Evolutionary conservation across 129 eudicot species (phyloP), one percentile per base, ranked within the genome.

Genomic region (Cynara cardunculus): DNA sequence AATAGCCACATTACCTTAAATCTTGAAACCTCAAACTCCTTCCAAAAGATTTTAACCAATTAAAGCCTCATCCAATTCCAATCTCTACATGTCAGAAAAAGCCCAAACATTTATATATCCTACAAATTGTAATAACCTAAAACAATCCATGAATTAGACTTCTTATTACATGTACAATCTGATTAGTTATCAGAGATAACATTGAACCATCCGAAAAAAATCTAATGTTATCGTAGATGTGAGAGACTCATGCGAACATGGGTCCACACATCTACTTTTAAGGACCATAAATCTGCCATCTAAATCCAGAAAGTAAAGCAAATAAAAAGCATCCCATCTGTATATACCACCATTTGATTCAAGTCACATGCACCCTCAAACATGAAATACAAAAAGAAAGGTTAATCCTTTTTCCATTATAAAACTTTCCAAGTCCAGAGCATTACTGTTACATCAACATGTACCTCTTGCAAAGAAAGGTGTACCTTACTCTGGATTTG

Each of bases 251-350:
- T 76, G 16, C 5, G 25, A 30, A 76, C 31, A 76, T 31, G 71
- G 59, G 61, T 78, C 65, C 26, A 78, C 64, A 14, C 44, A 67
- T 65, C 73, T 61, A 53, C 70, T 19, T 59, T 31, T 28, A 32
- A 22, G 18, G 37, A 34, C 30, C 44, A 32, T 75, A 37, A 81
- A 64, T 74, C 13, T 64, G 25, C 53, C 32, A 32, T 46, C 19
- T 5, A 65, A 37, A 81, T 81, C 80, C 74, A 65, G 35, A 39
- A 27, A 69, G 64, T n/a, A 82, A 75, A 76, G 76, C 69, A 81
- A 77, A 86, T 76, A 86, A 86, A 70, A 80, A 72, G 73, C 83
- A 88, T 72, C 82, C 87, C 90, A 86, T 80, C 87, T 87, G 89
- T 89, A 91, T 87, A 86, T 84, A 77, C 90, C 61, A 75, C 81